phyloP scores from a whole-genome alignment of 257 asterid species.

The Solanum virginianum region DNA sequence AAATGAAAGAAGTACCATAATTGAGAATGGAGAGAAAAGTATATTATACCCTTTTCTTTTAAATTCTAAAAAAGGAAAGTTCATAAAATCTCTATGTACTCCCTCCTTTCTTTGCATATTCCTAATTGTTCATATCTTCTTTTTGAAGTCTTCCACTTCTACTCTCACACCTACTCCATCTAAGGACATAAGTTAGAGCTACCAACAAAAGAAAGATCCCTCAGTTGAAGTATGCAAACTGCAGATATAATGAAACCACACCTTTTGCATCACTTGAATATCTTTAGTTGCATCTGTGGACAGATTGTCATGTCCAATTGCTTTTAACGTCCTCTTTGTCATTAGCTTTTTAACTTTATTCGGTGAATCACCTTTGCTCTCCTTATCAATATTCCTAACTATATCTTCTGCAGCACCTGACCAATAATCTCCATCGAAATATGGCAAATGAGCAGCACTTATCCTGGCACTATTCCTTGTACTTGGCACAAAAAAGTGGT shows the following conservation, averaged over 20 bases:
- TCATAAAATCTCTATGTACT: background rate
- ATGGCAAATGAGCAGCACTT: conserved; percentile 64
- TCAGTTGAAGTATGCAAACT: background rate
- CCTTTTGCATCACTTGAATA: conserved; percentile 58
- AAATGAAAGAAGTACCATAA: background rate
- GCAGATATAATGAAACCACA: conserved; percentile 5
- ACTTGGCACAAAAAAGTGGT: conserved; percentile 38
- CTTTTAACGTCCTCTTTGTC: conserved; percentile 37
- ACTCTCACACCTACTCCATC: background rate
- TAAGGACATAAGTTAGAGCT: background rate
- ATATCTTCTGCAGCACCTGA: conserved; percentile 43
- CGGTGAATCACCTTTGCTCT: conserved; percentile 19
- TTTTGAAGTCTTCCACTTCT: background rate
- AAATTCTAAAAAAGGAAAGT: background rate
- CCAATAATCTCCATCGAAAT: conserved; percentile 70
- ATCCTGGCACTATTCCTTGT: conserved; percentile 36
- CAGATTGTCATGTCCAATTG: conserved; percentile 41
- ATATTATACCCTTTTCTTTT: background rate
- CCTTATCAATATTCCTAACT: conserved; percentile 19
- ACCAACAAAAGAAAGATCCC: background rate
- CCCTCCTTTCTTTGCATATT: background rate
- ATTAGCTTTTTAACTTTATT: conserved; percentile 14
- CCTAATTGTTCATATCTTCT: background rate
- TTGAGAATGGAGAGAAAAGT: background rate
- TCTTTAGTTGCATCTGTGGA: conserved; percentile 40